These are phyloP conservation scores for Craspedostauros australis DNA, from an alignment of 108 stramenopile genomes.

Conservation along the genomic window DNA sequence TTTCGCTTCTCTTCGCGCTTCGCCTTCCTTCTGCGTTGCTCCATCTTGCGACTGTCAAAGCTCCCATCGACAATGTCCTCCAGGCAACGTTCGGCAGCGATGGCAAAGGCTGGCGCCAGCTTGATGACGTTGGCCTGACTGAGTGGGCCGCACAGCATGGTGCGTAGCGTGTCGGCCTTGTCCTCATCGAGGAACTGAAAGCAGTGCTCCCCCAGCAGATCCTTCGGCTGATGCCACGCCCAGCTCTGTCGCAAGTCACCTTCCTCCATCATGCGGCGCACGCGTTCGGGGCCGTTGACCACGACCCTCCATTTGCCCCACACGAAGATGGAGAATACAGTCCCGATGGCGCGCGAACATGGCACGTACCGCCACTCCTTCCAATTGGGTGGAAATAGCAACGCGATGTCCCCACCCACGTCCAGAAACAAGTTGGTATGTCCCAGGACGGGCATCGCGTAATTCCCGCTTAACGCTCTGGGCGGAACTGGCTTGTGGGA, in stretches of 20 bases:
- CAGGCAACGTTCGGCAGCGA: constrained; percentile 18
- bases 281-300: constrained; percentile 13
- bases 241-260: constrained; percentile 15
- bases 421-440: constrained; percentile 20
- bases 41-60: not conserved
- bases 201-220: constrained; percentile 22
- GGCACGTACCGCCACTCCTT: constrained; percentile 10
- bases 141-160: constrained; percentile 10
- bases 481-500: constrained; percentile 16
- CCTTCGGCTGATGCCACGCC: constrained; percentile 13
- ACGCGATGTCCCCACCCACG: constrained; percentile 13
- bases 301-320: constrained; percentile 29
- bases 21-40: too few species aligned
- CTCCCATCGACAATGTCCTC: constrained; percentile 4
- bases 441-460: constrained; percentile 24
- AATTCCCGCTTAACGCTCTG: constrained; percentile 19
- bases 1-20: too few species aligned
- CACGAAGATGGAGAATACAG: constrained; percentile 16
- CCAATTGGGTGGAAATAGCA: constrained; percentile 12
- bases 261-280: constrained; percentile 4
- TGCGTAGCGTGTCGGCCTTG: constrained; percentile 5
- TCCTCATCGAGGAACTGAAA: constrained; percentile 4
- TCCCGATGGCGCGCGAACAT: constrained; percentile 9
- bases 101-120: constrained; percentile 14
- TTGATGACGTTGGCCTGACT: constrained; percentile 1